A percentile compares a stretch with the other conserved stretches of the same genome.
Evolutionary conservation across 164 flowering plant genomes (phyloP).

Genomic region (Annona squamosa): DNA sequence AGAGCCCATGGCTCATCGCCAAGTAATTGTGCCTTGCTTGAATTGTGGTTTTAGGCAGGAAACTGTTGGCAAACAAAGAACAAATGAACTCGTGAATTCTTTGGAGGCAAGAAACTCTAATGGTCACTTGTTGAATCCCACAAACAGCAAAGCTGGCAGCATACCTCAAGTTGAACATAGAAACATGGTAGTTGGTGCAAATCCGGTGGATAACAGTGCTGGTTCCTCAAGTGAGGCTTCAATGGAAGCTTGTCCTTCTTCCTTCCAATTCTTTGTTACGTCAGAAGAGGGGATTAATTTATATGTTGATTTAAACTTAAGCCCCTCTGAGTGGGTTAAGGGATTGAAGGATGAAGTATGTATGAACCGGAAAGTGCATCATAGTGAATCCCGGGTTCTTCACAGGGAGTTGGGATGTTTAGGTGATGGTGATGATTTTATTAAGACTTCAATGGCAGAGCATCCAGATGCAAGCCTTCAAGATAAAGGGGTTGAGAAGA

Average conservation of each 20-base stretch:
- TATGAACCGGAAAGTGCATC: slow-evolving; percentile 13
- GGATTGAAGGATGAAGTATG: slow-evolving; percentile 34
- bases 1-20: background rate
- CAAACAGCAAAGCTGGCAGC: slow-evolving; percentile 2
- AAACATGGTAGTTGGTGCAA: slow-evolving; percentile 8
- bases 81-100: slow-evolving; percentile 9
- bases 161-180: slow-evolving; percentile 5
- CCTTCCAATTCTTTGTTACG: slow-evolving; percentile 45
- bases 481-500: slow-evolving; percentile 9
- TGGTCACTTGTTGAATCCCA: background rate
- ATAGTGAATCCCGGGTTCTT: slow-evolving; percentile 17
- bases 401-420: slow-evolving; percentile 23
- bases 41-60: slow-evolving; percentile 8
- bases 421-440: slow-evolving; percentile 17
- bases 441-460: slow-evolving; percentile 11
- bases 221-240: slow-evolving; percentile 12
- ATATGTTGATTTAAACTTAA: slow-evolving; percentile 43
- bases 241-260: slow-evolving; percentile 14
- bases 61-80: background rate
- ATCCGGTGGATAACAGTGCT: slow-evolving; percentile 12
- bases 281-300: slow-evolving; percentile 56
- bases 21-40: slow-evolving; percentile 3
- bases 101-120: background rate
- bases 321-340: slow-evolving; percentile 41
- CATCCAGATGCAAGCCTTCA: slow-evolving; percentile 7